A percentile compares a stretch with the other conserved stretches of the same genome.
These are phyloP conservation scores for Pythium pyrilobum DNA, from an alignment of 352 stramenopile species.

Conservation along the genomic window DNA sequence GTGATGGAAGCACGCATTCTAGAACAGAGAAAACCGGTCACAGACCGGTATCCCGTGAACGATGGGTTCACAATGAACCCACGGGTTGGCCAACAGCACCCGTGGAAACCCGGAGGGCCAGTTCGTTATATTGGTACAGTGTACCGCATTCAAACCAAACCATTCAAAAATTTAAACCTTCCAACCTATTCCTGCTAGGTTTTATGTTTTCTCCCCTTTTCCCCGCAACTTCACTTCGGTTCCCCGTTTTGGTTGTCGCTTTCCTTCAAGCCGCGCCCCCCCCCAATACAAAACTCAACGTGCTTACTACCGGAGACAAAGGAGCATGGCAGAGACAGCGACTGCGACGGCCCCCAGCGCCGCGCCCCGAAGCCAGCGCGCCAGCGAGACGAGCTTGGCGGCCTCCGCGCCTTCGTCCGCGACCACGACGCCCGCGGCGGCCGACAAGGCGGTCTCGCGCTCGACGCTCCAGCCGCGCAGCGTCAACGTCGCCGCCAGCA, in stretches of 20 bases:
- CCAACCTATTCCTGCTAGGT: conserved; percentile 6
- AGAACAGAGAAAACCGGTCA: conserved; percentile 13
- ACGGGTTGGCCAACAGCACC: conserved; percentile 1
- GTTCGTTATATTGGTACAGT: conserved; percentile 9
- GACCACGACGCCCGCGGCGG: neutral
- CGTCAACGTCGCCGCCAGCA: conserved; percentile 9
- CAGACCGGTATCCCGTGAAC: conserved; percentile 1
- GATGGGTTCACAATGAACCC: too few species aligned
- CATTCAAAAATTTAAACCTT: conserved; percentile 23
- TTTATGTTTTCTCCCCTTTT: neutral
- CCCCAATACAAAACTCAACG: neutral
- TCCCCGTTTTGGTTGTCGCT: neutral
- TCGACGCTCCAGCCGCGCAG: conserved; percentile 15
- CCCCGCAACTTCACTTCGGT: neutral
- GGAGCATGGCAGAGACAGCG: conserved; percentile 9
- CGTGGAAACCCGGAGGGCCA: neutral
- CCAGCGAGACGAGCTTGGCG: neutral
- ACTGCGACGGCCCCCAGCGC: neutral
- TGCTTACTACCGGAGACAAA: too few species aligned
- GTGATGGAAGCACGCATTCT: conserved; percentile 5
- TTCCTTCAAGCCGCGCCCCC: neutral
- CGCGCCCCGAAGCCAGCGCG: neutral
- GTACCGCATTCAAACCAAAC: conserved; percentile 23
- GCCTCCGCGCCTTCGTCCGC: neutral
- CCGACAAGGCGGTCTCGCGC: conserved; percentile 4